Conservation (phyloP, 1,284 basidiomycete genomes). For the Porodaedalea pini region DNA sequence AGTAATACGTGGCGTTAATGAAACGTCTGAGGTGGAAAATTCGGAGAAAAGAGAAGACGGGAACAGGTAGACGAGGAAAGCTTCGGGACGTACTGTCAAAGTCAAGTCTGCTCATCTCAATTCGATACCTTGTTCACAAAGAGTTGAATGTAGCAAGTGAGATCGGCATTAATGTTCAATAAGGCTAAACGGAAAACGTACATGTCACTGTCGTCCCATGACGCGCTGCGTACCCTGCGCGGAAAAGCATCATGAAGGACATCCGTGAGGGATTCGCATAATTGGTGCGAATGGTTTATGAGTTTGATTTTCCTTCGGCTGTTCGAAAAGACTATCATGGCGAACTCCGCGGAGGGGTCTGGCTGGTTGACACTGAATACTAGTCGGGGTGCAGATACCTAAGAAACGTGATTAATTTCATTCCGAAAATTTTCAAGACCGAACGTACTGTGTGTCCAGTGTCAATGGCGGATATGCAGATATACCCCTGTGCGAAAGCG, state of each 20-base stretch:
- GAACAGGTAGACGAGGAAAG: background rate
- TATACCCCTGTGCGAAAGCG: constrained; percentile 37
- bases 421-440: constrained; percentile 14
- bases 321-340: constrained; percentile 56
- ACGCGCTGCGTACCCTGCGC: constrained; percentile 9
- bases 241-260: constrained; percentile 34
- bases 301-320: constrained; percentile 54
- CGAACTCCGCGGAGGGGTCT: constrained; percentile 52
- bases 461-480: constrained; percentile 59
- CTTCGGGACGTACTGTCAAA: constrained; percentile 12
- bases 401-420: background rate
- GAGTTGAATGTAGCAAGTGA: background rate
- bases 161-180: background rate
- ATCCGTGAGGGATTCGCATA: constrained; percentile 46
- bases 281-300: constrained; percentile 50
- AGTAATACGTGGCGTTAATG: background rate
- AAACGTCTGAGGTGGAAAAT: constrained; percentile 26
- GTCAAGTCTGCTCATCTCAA: constrained; percentile 14
- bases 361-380: constrained; percentile 49
- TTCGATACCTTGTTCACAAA: constrained; percentile 3
- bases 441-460: constrained; percentile 49
- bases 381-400: constrained; percentile 52
- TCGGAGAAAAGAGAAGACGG: background rate
- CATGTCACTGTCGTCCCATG: constrained; percentile 17
- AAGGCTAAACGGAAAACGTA: background rate